Percentiles rank a stretch among this genome's conserved stretches.
Evolutionary conservation across 2,329 filamentous ascomycete genomes (phyloP).

Genomic region (Keithomyces neogunnii): DNA sequence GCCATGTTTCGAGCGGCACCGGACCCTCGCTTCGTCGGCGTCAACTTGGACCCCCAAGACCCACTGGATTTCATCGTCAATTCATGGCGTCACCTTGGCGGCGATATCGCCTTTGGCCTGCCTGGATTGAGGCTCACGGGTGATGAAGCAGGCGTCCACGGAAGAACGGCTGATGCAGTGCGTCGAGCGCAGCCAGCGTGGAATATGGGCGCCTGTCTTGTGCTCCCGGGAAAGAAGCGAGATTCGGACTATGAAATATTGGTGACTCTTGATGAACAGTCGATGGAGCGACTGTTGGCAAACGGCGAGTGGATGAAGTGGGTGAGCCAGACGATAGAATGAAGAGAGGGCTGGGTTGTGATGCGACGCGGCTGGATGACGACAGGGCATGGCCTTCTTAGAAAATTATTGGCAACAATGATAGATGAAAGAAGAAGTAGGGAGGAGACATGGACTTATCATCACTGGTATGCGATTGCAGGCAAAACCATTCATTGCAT

Average conservation of each 20-base stretch:
- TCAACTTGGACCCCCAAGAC: constrained; percentile 31
- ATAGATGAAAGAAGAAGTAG: not conserved
- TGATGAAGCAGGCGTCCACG: not conserved
- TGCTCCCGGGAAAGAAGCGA: constrained; percentile 20
- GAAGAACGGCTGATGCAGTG: constrained; percentile 18
- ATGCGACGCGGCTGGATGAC: not conserved
- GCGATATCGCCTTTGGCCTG: constrained; percentile 28
- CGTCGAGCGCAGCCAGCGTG: constrained; percentile 20
- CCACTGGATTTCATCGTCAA: constrained; percentile 33
- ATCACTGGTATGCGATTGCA: no score
- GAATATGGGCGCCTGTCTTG: constrained; percentile 22
- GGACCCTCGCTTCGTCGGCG: constrained; percentile 31
- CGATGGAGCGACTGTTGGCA: constrained; percentile 19
- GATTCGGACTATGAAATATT: constrained; percentile 20
- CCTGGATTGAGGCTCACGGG: constrained; percentile 12
- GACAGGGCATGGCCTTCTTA: not conserved
- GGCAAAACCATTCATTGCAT: no score
- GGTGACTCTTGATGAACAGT: constrained; percentile 19
- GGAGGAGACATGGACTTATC: no score
- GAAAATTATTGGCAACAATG: not conserved
- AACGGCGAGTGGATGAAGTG: constrained; percentile 19
- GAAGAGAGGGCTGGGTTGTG: not conserved
- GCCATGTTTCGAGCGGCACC: constrained; percentile 26
- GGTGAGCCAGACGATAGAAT: constrained; percentile 13
- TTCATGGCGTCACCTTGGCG: constrained; percentile 36